phyloP scores from a whole-genome alignment of 1,284 basidiomycete species.

The Phaffia rhodozyma region DNA sequence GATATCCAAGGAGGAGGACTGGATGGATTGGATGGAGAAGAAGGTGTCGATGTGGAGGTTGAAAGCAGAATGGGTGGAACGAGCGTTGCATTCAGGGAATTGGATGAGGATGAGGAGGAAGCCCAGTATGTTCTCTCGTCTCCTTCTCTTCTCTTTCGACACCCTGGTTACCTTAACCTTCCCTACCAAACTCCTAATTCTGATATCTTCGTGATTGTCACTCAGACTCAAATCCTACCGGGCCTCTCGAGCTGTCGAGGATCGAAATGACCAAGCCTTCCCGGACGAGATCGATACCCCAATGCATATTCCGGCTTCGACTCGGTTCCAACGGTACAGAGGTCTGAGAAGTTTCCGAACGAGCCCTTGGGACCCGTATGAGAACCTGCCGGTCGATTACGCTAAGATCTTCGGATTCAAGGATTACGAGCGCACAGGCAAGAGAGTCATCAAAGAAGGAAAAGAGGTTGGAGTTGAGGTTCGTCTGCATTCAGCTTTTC shows the following conservation, averaged over 20 bases:
- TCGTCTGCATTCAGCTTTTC: slow-evolving; percentile 16
- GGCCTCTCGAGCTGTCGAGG: slow-evolving; percentile 50
- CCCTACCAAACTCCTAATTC: not conserved
- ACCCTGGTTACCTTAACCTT: slow-evolving; percentile 15
- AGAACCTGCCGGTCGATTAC: slow-evolving; percentile 89
- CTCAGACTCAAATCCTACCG: slow-evolving; percentile 57
- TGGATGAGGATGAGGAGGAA: slow-evolving; percentile 71
- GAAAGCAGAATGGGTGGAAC: slow-evolving; percentile 27
- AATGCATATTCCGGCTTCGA: slow-evolving; percentile 64
- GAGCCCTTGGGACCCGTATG: slow-evolving; percentile 93
- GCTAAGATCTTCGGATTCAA: slow-evolving; percentile 95
- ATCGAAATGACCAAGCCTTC: slow-evolving; percentile 50
- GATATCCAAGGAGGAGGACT: slow-evolving; percentile 27
- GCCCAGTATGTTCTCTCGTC: slow-evolving; percentile 48
- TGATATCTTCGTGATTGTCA: too few species aligned
- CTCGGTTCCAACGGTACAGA: slow-evolving; percentile 85
- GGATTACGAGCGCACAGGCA: slow-evolving; percentile 77
- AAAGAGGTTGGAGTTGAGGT: slow-evolving; percentile 60
- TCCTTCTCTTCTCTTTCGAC: not conserved
- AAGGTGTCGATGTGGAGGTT: slow-evolving; percentile 44
- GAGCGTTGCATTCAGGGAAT: slow-evolving; percentile 51
- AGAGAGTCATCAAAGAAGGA: slow-evolving; percentile 54
- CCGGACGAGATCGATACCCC: slow-evolving; percentile 99
- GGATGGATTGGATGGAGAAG: slow-evolving; percentile 24
- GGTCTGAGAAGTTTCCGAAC: slow-evolving; percentile 88